Evolutionary conservation across 2,329 filamentous ascomycete genomes (phyloP).

Genomic region (Fusarium zealandicum): DNA sequence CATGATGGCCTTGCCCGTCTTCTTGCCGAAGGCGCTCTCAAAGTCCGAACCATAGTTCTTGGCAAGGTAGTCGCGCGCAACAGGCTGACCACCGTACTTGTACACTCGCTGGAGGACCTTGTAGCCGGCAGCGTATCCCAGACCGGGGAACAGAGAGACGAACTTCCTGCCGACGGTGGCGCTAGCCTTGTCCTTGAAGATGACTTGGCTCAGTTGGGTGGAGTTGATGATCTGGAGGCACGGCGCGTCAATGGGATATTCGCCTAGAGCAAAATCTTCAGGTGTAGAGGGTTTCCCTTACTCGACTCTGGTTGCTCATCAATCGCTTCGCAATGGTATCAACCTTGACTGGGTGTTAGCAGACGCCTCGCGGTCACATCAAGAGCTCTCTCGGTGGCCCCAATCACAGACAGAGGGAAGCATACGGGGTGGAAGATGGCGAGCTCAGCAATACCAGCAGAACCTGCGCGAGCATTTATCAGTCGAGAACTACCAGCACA

Average conservation of each 20-base stretch:
- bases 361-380: conserved; percentile 12
- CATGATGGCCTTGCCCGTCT: conserved; percentile 97
- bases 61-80: conserved; percentile 87
- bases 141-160: conserved; percentile 92
- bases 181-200: conserved; percentile 88
- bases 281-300: conserved; percentile 60
- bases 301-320: conserved; percentile 90
- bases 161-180: conserved; percentile 80
- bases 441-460: conserved; percentile 90
- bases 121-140: conserved; percentile 97
- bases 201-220: conserved; percentile 81
- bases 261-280: conserved; percentile 9
- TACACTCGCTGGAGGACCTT: conserved; percentile 97
- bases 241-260: conserved; percentile 24
- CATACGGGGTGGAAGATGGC: conserved; percentile 89
- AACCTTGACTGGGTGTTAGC: conserved; percentile 63
- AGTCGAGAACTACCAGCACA: conserved; percentile 13
- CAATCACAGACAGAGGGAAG: conserved; percentile 28
- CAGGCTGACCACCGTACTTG: conserved; percentile 98
- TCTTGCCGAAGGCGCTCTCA: conserved; percentile 90
- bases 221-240: conserved; percentile 44
- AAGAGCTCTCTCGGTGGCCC: conserved; percentile 6
- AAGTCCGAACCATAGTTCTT: conserved; percentile 83
- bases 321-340: conserved; percentile 98
- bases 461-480: conserved; percentile 63